These are phyloP conservation scores for Zasmidium cellare DNA, from an alignment of 2,329 filamentous ascomycete genomes.

Conservation along the genomic window DNA sequence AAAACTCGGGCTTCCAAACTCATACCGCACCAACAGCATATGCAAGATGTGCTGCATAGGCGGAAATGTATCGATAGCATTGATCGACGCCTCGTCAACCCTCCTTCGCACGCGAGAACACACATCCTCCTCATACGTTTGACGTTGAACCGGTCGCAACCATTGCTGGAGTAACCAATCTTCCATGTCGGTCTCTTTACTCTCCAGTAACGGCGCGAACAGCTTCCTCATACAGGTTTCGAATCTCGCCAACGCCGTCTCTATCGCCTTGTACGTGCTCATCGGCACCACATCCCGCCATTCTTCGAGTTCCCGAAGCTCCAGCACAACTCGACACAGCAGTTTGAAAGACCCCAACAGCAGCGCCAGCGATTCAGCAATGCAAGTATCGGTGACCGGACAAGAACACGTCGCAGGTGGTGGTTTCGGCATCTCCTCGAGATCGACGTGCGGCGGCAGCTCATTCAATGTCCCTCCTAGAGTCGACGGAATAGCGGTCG, in stretches of 20 bases:
- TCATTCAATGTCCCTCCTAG: neutral
- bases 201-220: neutral
- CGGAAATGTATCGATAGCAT: neutral
- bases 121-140: neutral
- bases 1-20: neutral
- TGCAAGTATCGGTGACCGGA: conserved; percentile 2
- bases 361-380: neutral
- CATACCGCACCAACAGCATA: conserved; percentile 7
- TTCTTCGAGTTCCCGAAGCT: neutral
- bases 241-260: neutral
- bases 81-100: neutral
- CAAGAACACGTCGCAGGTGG: neutral
- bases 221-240: neutral
- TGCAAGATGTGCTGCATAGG: conserved; percentile 4
- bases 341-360: conserved; percentile 5
- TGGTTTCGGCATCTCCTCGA: neutral
- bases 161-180: neutral
- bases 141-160: neutral
- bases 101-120: neutral
- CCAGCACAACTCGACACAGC: neutral
- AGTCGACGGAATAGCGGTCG: neutral
- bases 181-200: neutral
- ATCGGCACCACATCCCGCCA: neutral
- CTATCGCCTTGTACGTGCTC: neutral
- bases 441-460: neutral